Base-by-base conservation (phyloP, 768 basidiomycete genomes). In the Auriscalpium vulgare region DNA sequence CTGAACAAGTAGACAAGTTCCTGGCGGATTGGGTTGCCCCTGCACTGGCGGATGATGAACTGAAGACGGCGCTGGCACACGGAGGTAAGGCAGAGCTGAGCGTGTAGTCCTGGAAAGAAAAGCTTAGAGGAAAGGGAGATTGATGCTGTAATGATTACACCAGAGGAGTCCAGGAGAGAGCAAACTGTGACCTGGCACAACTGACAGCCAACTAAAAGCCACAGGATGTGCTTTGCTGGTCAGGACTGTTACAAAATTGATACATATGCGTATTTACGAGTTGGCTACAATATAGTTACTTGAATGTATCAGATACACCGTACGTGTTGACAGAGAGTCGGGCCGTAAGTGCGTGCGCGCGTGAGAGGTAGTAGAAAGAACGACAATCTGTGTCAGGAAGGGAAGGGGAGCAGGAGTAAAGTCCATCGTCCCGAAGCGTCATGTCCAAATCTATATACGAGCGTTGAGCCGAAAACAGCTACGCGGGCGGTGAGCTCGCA, bases 1-100 rank as follows among this genome's bases (percentile, higher is more conserved):
- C 95, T 1, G 84, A 98, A 68, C 97, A 98, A 75, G 95, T 97
- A 11, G 91, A 93, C 69, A 75, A 68, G 55, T 98, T 99, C 71
- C 67, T 98, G 56, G 78, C 72, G 65, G 88, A 93, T 1, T 94
- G 90, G 87, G 93, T 98, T 19, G 71, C 71, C 53, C 93, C 94
- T n/a, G 91, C 86, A 10, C 70, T 97, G 60, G 75, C 68, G n/a
- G 78, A 78, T 35, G 60, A 68, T 29, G 85, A 87, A 62, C 63
- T 84, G 37, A 72, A 78, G 56, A 76, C 74, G 10, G 82, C 79
- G 34, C 71, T 90, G 19, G 68, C 63, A 17, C 72, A 69, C 50
- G 78, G 78, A 29, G 74, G 69, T 34, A 84, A 77, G 67, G 81
- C 88, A 37, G 88, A 91, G 66, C 71, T 90, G 65, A 76, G 69